phyloP scores from a whole-genome alignment of 2,329 filamentous ascomycete species.

The Fusarium caatingaense region DNA sequence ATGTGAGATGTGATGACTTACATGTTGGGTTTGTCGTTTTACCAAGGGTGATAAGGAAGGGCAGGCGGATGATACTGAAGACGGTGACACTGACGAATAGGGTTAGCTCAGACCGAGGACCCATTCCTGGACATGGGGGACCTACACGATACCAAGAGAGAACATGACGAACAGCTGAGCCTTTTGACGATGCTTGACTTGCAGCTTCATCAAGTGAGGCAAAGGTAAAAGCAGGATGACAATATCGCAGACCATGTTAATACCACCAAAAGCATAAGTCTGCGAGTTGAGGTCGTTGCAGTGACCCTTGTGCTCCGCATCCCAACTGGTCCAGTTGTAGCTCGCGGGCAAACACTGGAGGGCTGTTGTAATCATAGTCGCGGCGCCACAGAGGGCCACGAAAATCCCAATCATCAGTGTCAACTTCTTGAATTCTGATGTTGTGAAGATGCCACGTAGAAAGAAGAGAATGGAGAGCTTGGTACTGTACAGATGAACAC shows the following conservation, averaged over 20 bases:
- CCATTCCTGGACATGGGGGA: accelerated
- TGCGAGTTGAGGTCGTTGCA: slow-evolving; percentile 37
- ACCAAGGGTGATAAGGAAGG: slow-evolving; percentile 30
- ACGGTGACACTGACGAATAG: slow-evolving; percentile 19
- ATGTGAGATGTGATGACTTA: neutral
- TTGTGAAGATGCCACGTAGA: slow-evolving; percentile 25
- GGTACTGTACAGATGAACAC: slow-evolving; percentile 37
- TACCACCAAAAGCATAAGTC: slow-evolving; percentile 36
- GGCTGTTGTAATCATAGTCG: slow-evolving; percentile 30
- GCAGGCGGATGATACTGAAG: slow-evolving; percentile 33
- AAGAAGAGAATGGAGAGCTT: slow-evolving; percentile 39
- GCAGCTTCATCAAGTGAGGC: slow-evolving; percentile 27
- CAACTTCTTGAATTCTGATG: slow-evolving; percentile 18
- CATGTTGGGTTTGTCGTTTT: slow-evolving; percentile 34
- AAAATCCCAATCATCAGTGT: slow-evolving; percentile 19
- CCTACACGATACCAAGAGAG: slow-evolving; percentile 32
- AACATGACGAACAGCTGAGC: slow-evolving; percentile 37
- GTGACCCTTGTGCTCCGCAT: slow-evolving; percentile 23
- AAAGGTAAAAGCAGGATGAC: slow-evolving; percentile 27
- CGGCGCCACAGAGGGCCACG: slow-evolving; percentile 16
- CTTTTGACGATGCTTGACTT: slow-evolving; percentile 35
- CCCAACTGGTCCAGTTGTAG: slow-evolving; percentile 36
- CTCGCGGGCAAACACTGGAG: slow-evolving; percentile 35
- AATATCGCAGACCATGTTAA: slow-evolving; percentile 35
- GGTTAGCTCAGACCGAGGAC: neutral